phyloP scores from a whole-genome alignment of 2,329 filamentous ascomycete genomes.

The Aspergillus calidoustus region DNA sequence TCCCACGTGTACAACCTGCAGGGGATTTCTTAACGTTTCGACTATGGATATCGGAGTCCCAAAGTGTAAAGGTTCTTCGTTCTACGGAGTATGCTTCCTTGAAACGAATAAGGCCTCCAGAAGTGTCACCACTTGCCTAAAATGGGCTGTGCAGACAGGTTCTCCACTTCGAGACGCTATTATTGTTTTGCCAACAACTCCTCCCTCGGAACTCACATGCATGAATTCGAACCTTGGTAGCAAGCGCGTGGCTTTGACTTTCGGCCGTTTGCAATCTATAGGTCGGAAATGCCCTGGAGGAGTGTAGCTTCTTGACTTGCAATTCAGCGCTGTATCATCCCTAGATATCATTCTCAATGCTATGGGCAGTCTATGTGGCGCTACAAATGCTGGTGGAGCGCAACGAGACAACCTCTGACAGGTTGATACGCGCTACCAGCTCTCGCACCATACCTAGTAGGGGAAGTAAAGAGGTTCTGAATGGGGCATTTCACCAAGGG shows the following conservation, averaged over 20 bases:
- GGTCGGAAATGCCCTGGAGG: neutral
- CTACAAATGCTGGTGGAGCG: conserved; percentile 1
- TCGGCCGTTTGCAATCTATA: neutral
- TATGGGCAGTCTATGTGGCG: neutral
- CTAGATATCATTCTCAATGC: neutral
- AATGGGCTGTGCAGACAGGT: neutral
- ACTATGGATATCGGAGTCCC: neutral
- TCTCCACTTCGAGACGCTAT: neutral
- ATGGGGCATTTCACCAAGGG: conserved; percentile 15
- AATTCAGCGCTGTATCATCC: neutral
- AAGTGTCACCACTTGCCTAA: neutral
- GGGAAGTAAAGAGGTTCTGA: conserved; percentile 21
- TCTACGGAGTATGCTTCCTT: neutral
- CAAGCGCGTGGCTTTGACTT: neutral
- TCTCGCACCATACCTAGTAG: conserved; percentile 14
- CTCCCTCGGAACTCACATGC: neutral
- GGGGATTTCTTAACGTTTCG: neutral
- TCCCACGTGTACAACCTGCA: neutral
- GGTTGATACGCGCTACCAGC: neutral
- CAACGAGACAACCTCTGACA: neutral
- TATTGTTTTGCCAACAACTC: neutral
- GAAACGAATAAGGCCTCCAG: neutral
- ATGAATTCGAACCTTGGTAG: neutral
- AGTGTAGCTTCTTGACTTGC: neutral
- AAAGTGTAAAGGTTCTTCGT: neutral